Conservation (phyloP, 495 filamentous ascomycete genomes). For the Neurospora sp. region DNA sequence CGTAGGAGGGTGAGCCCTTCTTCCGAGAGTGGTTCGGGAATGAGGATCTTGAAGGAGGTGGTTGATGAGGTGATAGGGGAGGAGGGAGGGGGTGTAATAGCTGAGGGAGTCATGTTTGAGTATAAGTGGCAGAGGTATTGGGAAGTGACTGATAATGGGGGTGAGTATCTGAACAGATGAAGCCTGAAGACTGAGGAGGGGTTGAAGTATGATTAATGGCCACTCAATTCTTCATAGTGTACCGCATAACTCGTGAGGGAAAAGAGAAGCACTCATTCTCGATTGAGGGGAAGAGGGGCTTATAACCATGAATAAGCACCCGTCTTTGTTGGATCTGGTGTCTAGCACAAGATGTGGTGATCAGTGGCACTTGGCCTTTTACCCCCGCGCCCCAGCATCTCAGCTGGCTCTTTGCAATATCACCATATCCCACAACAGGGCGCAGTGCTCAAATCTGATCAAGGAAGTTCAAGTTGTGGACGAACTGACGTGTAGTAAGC, state of each 20-base stretch:
- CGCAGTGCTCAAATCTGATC: background rate
- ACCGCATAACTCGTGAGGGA: background rate
- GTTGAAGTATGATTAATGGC: background rate
- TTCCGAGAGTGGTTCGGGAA: slow-evolving; percentile 63
- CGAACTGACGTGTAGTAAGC: background rate
- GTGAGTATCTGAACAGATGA: background rate
- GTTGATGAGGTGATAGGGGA: slow-evolving; percentile 1
- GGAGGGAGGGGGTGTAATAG: slow-evolving; percentile 9
- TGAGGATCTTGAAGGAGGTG: slow-evolving; percentile 47
- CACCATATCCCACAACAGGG: background rate
- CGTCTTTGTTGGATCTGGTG: background rate
- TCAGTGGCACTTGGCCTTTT: background rate
- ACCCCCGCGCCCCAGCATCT: background rate
- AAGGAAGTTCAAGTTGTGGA: background rate
- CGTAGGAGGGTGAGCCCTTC: slow-evolving; percentile 55
- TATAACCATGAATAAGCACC: background rate
- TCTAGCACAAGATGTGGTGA: background rate
- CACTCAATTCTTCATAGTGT: background rate
- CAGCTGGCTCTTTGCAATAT: background rate
- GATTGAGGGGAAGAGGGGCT: background rate
- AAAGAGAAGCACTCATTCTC: background rate
- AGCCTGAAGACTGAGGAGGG: background rate
- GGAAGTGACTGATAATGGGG: background rate
- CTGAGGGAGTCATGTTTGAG: slow-evolving; percentile 27
- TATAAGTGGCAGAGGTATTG: background rate